Percentiles rank a stretch among this genome's conserved stretches.
Evolutionary conservation across 2,329 filamentous ascomycete species (phyloP).

Genomic region (Fusarium floridanum): DNA sequence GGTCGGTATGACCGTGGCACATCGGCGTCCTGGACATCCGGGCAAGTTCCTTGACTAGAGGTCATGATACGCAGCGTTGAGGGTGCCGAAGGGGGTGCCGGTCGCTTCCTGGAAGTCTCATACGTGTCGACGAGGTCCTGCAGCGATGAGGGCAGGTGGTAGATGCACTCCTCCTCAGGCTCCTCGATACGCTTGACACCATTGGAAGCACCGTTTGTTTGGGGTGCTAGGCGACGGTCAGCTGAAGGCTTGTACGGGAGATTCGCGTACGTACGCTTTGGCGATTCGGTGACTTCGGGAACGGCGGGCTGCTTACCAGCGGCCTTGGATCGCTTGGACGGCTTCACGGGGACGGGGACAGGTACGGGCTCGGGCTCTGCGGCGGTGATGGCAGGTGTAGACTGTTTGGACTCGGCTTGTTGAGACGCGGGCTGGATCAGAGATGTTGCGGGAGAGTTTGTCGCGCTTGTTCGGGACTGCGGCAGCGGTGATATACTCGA

Average conservation of each 20-base stretch:
- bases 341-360: conserved; percentile 48
- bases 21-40: conserved; percentile 83
- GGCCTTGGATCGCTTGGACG: conserved; percentile 57
- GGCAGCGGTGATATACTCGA: conserved; percentile 63
- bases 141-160: conserved; percentile 89
- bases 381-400: conserved; percentile 48
- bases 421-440: conserved; percentile 61
- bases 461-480: conserved; percentile 67
- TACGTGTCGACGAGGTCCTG: conserved; percentile 93
- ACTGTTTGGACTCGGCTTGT: conserved; percentile 52
- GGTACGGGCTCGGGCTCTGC: conserved; percentile 34
- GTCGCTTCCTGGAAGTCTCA: conserved; percentile 82
- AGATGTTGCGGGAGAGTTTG: conserved; percentile 66
- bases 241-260: background rate
- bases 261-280: conserved; percentile 56
- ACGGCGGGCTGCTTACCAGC: conserved; percentile 59
- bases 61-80: conserved; percentile 80
- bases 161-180: conserved; percentile 82
- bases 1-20: conserved; percentile 87
- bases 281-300: conserved; percentile 57
- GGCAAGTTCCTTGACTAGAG: conserved; percentile 78
- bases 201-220: conserved; percentile 66
- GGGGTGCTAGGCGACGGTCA: conserved; percentile 50
- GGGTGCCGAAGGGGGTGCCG: conserved; percentile 71
- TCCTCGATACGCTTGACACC: conserved; percentile 62